Percentiles rank a stretch among this genome's conserved stretches.
phyloP scores from a whole-genome alignment of 164 flowering plant species.

The Magnolia changhungtana region DNA sequence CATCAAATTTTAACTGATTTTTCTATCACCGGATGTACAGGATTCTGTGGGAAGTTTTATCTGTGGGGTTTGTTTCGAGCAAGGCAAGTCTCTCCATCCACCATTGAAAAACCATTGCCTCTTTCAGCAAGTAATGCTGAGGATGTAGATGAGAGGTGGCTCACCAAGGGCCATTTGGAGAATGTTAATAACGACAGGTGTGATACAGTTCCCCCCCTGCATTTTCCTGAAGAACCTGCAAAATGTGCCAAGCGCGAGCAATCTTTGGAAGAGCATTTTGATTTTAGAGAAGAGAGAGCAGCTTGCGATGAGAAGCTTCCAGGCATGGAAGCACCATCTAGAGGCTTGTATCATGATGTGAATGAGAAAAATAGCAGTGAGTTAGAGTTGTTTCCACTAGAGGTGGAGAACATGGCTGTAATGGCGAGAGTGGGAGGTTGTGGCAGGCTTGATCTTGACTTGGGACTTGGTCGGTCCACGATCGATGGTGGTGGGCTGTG shows the following conservation, averaged over 20 bases:
- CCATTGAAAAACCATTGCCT: not conserved
- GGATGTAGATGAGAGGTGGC: not conserved
- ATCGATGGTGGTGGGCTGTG: not conserved
- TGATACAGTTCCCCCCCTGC: not conserved
- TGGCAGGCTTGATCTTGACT: conserved; percentile 7
- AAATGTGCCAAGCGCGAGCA: not conserved
- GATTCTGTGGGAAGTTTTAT: conserved; percentile 24
- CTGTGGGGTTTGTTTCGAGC: conserved; percentile 37
- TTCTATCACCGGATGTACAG: conserved; percentile 16
- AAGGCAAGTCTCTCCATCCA: not conserved
- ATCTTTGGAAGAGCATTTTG: not conserved
- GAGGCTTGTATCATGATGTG: not conserved
- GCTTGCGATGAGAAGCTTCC: not conserved
- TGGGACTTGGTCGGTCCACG: conserved; percentile 8
- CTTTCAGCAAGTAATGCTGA: not conserved
- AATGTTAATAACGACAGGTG: not conserved
- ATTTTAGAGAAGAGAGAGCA: not conserved
- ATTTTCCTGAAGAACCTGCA: not conserved
- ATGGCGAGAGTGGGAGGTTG: conserved; percentile 1
- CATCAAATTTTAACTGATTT: not conserved
- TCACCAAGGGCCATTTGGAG: too few relatives aligned
- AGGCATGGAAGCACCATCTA: not conserved
- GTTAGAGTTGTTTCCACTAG: conserved; percentile 12
- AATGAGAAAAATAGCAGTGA: not conserved
- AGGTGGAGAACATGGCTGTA: conserved; percentile 10